Base-by-base conservation (phyloP, 2,329 filamentous ascomycete genomes). In the Lachnellula cervina region DNA sequence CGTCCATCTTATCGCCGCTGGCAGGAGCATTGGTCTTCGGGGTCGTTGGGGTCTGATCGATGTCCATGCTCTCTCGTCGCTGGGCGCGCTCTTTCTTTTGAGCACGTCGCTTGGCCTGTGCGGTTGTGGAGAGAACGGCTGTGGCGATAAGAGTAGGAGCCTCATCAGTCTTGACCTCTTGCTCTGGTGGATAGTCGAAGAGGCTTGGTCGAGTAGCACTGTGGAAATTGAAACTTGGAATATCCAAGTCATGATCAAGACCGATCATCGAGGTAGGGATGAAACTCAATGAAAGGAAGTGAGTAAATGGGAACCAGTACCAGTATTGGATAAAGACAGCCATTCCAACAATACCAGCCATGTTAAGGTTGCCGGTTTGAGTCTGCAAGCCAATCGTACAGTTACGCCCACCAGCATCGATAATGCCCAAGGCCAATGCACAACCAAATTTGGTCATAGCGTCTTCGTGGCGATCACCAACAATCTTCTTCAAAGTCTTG, bases 221-320 rank as follows among this genome's bases (percentile, higher is more conserved):
- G 80, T 96, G 86, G 77, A 97, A 96, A 72, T 95, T 95, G 82
- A 97, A 92, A 69, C 86, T 87, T 19, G 95, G 91, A 53, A 96
- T 90, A 67, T 97, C 90, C 14, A 99, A 81, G 68, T 97, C 90
- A 68, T 95, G 88, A 70, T 99, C 92, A 25, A 99, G 84, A 58
- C 89, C 93, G 65, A 97, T 97, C 68, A 99, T 89, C 1, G 94
- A 89, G 1, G 95, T 99, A 1, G 94, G 94, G n/a, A 90, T 91
- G 75, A 99, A 97, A 68, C 90, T 92, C 59, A 99, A 80, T 0
- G 93, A 95, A 56, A 99, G 73, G 83, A 99, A 99, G 74, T 99
- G 94, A 32, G 94, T 96, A 67, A 97, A 88, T 58, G 94, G 94
- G 83, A 99, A 99, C 94, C 94, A 99, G 78, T 99, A 99, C 94